A percentile compares a stretch with the other conserved stretches of the same genome.
Evolutionary conservation across 495 filamentous ascomycete species (phyloP).

Genomic region (Cercophora samala): DNA sequence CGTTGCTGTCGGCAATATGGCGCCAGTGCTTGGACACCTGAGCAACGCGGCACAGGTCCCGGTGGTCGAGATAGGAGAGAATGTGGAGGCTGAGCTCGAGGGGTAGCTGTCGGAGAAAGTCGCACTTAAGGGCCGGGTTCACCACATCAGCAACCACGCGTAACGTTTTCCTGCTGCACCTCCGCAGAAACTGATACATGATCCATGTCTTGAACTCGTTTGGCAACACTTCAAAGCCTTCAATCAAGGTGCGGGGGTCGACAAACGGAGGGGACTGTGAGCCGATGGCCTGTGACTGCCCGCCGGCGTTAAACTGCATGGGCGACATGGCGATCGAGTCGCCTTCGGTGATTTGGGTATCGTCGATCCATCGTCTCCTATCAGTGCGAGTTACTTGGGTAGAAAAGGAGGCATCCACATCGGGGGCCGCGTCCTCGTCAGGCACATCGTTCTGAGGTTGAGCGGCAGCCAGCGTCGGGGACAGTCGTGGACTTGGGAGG

Average conservation of each 20-base stretch:
- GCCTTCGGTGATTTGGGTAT: constrained; percentile 30
- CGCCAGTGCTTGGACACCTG: constrained; percentile 96
- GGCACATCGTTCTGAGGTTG: constrained; percentile 46
- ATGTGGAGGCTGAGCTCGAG: constrained; percentile 84
- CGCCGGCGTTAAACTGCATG: neutral
- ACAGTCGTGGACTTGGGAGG: constrained; percentile 90
- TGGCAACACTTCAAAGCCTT: constrained; percentile 87
- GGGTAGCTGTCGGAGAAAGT: constrained; percentile 81
- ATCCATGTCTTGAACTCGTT: constrained; percentile 85
- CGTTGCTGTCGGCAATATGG: constrained; percentile 81
- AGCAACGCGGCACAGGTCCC: constrained; percentile 85
- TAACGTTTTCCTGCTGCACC: constrained; percentile 85
- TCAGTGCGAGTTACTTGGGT: constrained; percentile 23
- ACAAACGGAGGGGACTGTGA: constrained; percentile 42
- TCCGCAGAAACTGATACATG: constrained; percentile 89
- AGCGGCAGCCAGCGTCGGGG: constrained; percentile 81
- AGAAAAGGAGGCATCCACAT: constrained; percentile 34
- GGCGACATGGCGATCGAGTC: constrained; percentile 27
- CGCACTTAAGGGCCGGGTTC: constrained; percentile 94
- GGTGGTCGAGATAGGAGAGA: constrained; percentile 78
- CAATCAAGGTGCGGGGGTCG: constrained; percentile 79
- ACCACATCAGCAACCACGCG: constrained; percentile 90
- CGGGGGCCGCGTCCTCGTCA: constrained; percentile 40
- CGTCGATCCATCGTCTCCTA: constrained; percentile 28
- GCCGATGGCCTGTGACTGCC: neutral